Percentiles rank a stretch among this genome's conserved stretches.
phyloP scores from a whole-genome alignment of 177 flowering plant genomes.

The Vitis hybrid region DNA sequence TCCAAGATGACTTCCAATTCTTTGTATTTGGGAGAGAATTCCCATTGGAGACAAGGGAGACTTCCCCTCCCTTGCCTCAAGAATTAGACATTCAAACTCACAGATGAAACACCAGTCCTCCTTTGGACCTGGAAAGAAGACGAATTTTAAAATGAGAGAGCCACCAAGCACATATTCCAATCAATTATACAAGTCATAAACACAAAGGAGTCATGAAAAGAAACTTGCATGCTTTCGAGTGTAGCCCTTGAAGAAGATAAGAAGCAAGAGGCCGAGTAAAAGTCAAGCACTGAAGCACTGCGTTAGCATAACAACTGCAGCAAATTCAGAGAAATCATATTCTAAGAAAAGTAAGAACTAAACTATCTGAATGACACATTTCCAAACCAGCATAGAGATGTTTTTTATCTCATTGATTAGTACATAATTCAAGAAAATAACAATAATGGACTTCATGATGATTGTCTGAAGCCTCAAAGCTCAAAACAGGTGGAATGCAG shows the following conservation, averaged over 20 bases:
- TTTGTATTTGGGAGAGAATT: slow-evolving; percentile 70
- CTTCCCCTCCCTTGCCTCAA: slow-evolving; percentile 57
- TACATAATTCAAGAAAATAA: background rate
- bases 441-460: background rate
- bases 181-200: slow-evolving; percentile 1
- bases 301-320: slow-evolving; percentile 98
- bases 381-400: background rate
- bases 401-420: background rate
- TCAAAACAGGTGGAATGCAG: no score
- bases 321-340: background rate
- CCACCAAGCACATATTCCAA: slow-evolving; percentile 1
- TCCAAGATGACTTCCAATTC: slow-evolving; percentile 69
- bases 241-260: slow-evolving; percentile 79
- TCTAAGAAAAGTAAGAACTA: background rate
- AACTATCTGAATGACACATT: background rate
- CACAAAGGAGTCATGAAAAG: slow-evolving; percentile 12
- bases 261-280: slow-evolving; percentile 88
- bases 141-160: background rate
- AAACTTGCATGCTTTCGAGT: slow-evolving; percentile 73
- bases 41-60: slow-evolving; percentile 68
- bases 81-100: slow-evolving; percentile 69
- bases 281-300: slow-evolving; percentile 91
- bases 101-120: slow-evolving; percentile 83
- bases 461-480: no score
- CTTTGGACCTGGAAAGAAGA: slow-evolving; percentile 48